Evolutionary conservation across 1,284 basidiomycete genomes (phyloP).

Genomic region (Fomitopsis palustris): DNA sequence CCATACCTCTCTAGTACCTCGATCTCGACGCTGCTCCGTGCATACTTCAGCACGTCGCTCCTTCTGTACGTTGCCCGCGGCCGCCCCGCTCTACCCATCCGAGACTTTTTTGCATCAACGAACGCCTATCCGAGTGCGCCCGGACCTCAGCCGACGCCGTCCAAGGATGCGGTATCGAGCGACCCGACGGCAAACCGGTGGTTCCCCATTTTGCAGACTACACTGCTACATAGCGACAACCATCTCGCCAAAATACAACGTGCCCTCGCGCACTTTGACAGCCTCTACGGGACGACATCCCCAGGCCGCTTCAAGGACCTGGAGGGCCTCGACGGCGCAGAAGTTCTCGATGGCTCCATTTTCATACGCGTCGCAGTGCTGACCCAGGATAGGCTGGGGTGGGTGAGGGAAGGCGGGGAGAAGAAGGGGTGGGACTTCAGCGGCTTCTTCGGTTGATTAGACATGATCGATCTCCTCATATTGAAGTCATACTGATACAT

Average conservation of each 20-base stretch:
- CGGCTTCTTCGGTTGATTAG: background rate
- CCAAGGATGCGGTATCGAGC: constrained; percentile 31
- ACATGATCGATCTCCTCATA: background rate
- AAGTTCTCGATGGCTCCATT: constrained; percentile 53
- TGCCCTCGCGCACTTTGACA: constrained; percentile 37
- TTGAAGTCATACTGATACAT: too few relatives aligned
- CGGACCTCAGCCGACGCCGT: constrained; percentile 29
- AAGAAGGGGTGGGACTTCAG: background rate
- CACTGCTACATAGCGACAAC: constrained; percentile 53
- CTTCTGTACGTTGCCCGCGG: constrained; percentile 37
- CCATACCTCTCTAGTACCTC: constrained; percentile 25
- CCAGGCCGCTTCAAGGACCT: background rate
- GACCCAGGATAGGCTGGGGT: constrained; percentile 44
- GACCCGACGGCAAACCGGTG: constrained; percentile 43
- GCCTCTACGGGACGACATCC: background rate
- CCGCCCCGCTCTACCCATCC: constrained; percentile 30
- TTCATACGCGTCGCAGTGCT: constrained; percentile 50
- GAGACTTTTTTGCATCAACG: constrained; percentile 32
- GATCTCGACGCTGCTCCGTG: constrained; percentile 32
- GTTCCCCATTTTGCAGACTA: constrained; percentile 50
- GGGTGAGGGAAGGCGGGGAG: constrained; percentile 43
- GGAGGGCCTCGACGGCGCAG: constrained; percentile 29
- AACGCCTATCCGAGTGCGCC: background rate
- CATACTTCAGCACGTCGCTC: constrained; percentile 36
- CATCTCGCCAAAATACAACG: constrained; percentile 62